Conservation (phyloP, 164 flowering plant species). For the Magnolia changhungtana region DNA sequence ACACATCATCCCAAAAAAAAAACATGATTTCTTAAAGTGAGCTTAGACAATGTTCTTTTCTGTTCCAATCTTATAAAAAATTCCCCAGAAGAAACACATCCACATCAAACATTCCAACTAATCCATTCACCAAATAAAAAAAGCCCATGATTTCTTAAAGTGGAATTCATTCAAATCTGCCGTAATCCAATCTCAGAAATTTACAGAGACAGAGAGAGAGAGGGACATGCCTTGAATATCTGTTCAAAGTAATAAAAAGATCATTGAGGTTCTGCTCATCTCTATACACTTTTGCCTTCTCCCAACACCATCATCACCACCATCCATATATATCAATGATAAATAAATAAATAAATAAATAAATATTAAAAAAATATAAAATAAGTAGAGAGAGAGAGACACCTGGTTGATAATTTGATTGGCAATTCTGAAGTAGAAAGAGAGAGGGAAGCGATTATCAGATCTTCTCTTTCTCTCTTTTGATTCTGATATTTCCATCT, state of each 20-base stretch:
- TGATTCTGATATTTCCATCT: background rate
- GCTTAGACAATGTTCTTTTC: too few relatives aligned
- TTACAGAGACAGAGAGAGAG: background rate
- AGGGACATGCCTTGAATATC: constrained; percentile 23
- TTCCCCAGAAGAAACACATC: too few relatives aligned
- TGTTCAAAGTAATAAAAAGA: constrained; percentile 23
- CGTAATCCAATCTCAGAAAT: background rate
- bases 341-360: background rate
- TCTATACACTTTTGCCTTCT: constrained; percentile 25
- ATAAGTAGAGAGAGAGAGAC: background rate
- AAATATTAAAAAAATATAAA: background rate
- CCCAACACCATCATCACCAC: background rate
- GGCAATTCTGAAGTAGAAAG: constrained; percentile 28
- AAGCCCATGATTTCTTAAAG: background rate
- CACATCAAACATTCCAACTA: too few relatives aligned
- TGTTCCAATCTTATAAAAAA: too few relatives aligned
- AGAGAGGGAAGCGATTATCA: constrained; percentile 18
- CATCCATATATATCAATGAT: background rate
- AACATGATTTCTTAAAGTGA: too few relatives aligned
- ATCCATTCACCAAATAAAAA: background rate
- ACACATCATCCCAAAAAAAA: too few relatives aligned
- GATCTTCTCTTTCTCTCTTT: background rate
- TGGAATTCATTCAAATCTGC: background rate
- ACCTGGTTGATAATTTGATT: constrained; percentile 29
- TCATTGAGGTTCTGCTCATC: constrained; percentile 22